Evolutionary conservation across 1,284 basidiomycete species (phyloP).

Genomic region (Polyporus tsugae): DNA sequence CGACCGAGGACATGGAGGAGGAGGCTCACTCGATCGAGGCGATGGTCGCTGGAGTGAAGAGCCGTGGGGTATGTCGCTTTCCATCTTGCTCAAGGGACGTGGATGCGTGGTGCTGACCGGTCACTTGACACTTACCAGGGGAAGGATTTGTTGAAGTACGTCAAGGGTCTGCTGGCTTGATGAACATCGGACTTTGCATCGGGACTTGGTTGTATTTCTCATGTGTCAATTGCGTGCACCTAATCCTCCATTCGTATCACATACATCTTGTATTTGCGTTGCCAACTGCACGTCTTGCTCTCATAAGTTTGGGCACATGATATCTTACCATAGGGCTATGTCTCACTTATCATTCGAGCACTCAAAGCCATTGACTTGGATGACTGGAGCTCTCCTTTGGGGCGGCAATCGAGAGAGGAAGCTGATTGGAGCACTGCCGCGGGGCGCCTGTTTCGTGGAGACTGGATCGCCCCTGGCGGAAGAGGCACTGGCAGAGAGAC

Average conservation of each 20-base stretch:
- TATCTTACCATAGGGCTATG: neutral
- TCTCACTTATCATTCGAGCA: too few relatives aligned
- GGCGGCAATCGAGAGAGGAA: neutral
- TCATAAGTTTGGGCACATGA: neutral
- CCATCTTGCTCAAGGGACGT: neutral
- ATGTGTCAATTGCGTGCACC: neutral
- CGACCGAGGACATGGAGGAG: constrained; percentile 39
- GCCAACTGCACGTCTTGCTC: neutral
- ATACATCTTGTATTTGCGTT: neutral
- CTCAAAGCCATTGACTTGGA: too few relatives aligned
- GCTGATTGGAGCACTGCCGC: constrained; percentile 9
- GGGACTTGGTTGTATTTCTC: constrained; percentile 9
- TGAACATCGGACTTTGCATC: neutral
- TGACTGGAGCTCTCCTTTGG: too few relatives aligned
- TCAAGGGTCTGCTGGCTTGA: constrained; percentile 71
- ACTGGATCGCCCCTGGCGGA: neutral
- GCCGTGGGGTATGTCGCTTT: constrained; percentile 62
- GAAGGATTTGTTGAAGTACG: constrained; percentile 75
- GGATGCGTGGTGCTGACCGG: constrained; percentile 8
- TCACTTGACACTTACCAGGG: constrained; percentile 54
- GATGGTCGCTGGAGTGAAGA: constrained; percentile 79
- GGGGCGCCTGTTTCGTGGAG: constrained; percentile 5
- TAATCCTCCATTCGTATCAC: neutral
- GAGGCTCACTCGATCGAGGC: constrained; percentile 68
- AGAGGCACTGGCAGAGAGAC: neutral